Evolutionary conservation across 2,329 filamentous ascomycete species (phyloP), one percentile per base, ranked within the genome.

Genomic region (Fusarium newnesense): DNA sequence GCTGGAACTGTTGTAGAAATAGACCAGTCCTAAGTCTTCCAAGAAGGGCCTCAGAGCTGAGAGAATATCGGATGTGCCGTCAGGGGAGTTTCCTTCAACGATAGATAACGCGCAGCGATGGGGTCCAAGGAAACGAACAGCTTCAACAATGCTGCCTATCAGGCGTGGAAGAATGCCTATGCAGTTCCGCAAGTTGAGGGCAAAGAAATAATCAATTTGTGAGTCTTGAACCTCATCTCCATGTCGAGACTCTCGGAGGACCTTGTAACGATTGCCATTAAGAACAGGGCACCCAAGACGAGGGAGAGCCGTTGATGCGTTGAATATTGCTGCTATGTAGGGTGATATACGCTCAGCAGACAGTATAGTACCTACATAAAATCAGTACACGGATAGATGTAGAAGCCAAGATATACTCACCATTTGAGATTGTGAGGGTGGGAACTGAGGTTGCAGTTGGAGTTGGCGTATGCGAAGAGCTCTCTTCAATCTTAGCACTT

Each of bases 51-150:
- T 77, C 11, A 90, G 75, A 1, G 80, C 79, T 4, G 79, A 63
- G 4, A 91, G 81, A 12, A 90, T 80, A 39, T 88, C 86, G 39
- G 76, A 82, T 1, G 88, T 90, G 9, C 87, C 87, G 66, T 90
- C 88, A 26, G 82, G 74, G 0, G 88, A 90, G 73, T 87, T 83
- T 18, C 88, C 88, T 70, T 90, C 88, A 18, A 90, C 83, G 28
- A 90, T 85, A 2, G 87, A 89, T 2, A 90, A 78, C 0, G 84
- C 85, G 72, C 87, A 90, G 60, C 82, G 81, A 16, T 84, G 69
- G 0, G 86, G 83, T 2, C 88, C 87, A 0, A 90, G 82, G 72
- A 87, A 88, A 2, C 76, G 80, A 9, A 87, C 83, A 3, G 80
- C 81, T 70, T 89, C 84, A 32, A 90, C 67, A 15, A 90, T 81